Evolutionary conservation across 805 yeast species (phyloP), one percentile per base, ranked within the genome.

Genomic region (Hanseniaspora jakobsenii): DNA sequence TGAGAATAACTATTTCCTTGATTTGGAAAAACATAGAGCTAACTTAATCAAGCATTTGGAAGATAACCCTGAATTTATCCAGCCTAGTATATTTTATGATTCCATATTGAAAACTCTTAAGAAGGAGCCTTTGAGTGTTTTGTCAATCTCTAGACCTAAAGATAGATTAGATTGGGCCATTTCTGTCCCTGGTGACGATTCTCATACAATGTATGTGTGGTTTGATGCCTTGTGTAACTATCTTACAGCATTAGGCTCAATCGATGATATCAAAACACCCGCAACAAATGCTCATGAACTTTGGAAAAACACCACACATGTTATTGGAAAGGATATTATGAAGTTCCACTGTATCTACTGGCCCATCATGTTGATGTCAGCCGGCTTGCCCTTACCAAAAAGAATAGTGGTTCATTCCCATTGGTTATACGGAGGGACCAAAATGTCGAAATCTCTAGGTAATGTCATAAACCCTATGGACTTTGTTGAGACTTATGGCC

Each of bases 151-250:
- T 0, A 66, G 98, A 50, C 96, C 97, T 0, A 56, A 76, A 0
- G 64, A 77, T 8, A 67, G 98, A 48, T 66, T 86, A 32, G 63
- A 70, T 24, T 91, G 98, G 98, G 96, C 95, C 0, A 79, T 91
- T 21, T 73, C 73, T 6, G 96, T 89, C 2, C 97, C 98, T 2
- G 66, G 69, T 18, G 95, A 87, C 55, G 62, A 69, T 0, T 54
- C 77, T 1, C 97, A 89, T 57, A 78, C 72, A 38, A 77, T 91
- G 43, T 91, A 91, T 55, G 98, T 91, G 13, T 91, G 98, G 98
- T 79, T 91, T 48, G 98, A 91, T 63, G 98, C 98, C 0, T 66
- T 91, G 36, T 69, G 81, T 35, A 91, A 86, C 59, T 91, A 91
- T 56, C 44, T 85, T 4, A 82, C 96, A 1, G 71, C 84, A 1